Base-by-base conservation (phyloP, 2,329 filamentous ascomycete genomes). In the Microcyclospora tardicrescens region DNA sequence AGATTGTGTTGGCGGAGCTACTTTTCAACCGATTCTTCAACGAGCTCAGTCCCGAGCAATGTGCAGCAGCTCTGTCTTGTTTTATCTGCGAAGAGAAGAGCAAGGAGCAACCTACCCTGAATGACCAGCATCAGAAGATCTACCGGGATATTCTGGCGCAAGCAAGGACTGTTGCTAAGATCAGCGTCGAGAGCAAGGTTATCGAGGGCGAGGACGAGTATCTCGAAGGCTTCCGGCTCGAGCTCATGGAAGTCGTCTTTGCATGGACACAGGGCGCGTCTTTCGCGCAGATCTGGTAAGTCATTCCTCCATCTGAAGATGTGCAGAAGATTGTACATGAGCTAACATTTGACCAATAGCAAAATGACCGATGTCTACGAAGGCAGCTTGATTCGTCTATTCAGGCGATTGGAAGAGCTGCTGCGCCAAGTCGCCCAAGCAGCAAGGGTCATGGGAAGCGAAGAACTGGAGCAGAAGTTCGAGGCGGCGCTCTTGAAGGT, bases 301-400 rank as follows among this genome's bases (percentile, higher is more conserved):
- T 75, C 34, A 37, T 16, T 28, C 19, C 16, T 31, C 24, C 39
- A 3, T 16, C 34, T 27, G 5, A 13, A 6, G 11, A 13, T 33
- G 12, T 28, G 13, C 10, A 33, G 10, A 12, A 16, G 34, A 6
- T 9, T 3, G 15, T 10, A 16, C 10, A 11, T 27, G 6, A 38
- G 34, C 35, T 32, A 13, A 43, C 34, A 31, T 35, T 33, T 16
- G 10, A 14, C 35, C 16, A 35, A 6, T 46, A 93, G 89, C 65
- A 93, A 93, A 84, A 95, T 98, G 87, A 96, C 91, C 19, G 89
- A 95, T 53, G 84, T 89, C 19, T 98, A 95, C 62, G 91, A 98
- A 66, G 91, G 91, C 43, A 95, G 85, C 42, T 68, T 98, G 44
- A 96, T 98, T 52, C 85, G 91, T 35, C 77, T 95, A 30, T 98